Percentiles rank a stretch among this genome's conserved stretches.
Evolutionary conservation across 2,329 filamentous ascomycete species (phyloP).

Genomic region (Colletotrichum karsti): DNA sequence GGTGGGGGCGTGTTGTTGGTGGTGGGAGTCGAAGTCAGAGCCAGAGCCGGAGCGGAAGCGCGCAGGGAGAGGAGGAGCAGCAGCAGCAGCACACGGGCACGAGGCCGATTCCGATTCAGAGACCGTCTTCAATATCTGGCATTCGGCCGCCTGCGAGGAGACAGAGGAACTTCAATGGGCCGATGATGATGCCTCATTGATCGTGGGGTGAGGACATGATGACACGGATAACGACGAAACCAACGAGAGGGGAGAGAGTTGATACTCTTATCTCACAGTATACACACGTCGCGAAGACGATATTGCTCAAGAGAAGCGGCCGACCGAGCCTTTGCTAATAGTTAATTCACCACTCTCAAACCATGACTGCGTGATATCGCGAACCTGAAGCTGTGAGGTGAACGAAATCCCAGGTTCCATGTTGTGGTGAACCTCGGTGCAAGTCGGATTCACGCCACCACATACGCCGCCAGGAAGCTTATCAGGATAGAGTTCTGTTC

Average conservation of each 20-base stretch:
- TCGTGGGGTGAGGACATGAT: background rate
- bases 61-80: background rate
- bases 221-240: background rate
- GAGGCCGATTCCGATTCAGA: background rate
- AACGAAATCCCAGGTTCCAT: background rate
- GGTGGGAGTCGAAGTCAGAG: background rate
- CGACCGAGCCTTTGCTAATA: background rate
- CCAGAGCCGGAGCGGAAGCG: background rate
- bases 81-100: background rate
- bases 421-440: background rate
- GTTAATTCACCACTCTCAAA: background rate
- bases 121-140: background rate
- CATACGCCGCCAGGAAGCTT: too few species aligned
- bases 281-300: background rate
- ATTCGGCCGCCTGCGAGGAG: background rate
- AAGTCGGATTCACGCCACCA: background rate
- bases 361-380: background rate
- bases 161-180: conserved; percentile 6
- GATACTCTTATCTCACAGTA: background rate
- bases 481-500: too few species aligned
- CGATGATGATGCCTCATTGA: conserved; percentile 18
- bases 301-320: background rate
- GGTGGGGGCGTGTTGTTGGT: background rate
- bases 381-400: background rate
- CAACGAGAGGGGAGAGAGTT: background rate